Percentiles rank a stretch among this genome's conserved stretches.
Conservation (phyloP, 306 rosid species). For the Citrullus mucosospermus region DNA sequence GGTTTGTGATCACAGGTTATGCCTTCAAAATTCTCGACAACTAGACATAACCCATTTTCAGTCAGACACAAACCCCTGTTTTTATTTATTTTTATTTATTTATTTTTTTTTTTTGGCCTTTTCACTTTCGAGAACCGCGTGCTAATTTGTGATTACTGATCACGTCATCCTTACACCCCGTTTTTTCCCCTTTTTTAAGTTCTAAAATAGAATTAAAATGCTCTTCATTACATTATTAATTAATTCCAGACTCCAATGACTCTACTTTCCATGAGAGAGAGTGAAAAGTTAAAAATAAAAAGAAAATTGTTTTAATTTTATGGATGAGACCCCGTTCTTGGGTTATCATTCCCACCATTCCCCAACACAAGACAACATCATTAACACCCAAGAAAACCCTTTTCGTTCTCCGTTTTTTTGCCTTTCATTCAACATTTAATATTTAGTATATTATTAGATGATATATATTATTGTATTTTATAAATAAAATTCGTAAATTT, state of each 20-base stretch:
- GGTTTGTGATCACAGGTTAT: conserved; percentile 8
- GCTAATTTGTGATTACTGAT: conserved; percentile 46
- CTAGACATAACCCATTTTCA: conserved; percentile 44
- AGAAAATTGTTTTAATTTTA: not conserved
- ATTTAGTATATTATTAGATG: too few species aligned
- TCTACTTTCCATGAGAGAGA: not conserved
- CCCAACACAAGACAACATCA: conserved; percentile 85
- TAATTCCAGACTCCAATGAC: not conserved
- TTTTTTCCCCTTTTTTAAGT: not conserved
- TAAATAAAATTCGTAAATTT: too few species aligned
- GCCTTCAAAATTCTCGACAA: conserved; percentile 64
- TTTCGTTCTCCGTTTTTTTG: conserved; percentile 48
- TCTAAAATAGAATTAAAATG: not conserved
- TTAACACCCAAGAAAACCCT: conserved; percentile 40
- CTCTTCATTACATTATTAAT: not conserved
- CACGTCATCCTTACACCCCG: conserved; percentile 42
- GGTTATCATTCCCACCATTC: conserved; percentile 75
- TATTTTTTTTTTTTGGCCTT: conserved; percentile 11
- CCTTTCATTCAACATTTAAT: too few species aligned
- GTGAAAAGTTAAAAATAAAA: not conserved
- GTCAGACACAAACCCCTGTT: not conserved
- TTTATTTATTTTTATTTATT: not conserved
- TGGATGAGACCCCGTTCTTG: conserved; percentile 51
- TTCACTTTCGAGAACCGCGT: conserved; percentile 59
- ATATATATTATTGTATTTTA: too few species aligned